A percentile compares a stretch with the other conserved stretches of the same genome.
These are phyloP conservation scores for Lentithecium fluviatile DNA, from an alignment of 495 filamentous ascomycete genomes.

Conservation along the genomic window DNA sequence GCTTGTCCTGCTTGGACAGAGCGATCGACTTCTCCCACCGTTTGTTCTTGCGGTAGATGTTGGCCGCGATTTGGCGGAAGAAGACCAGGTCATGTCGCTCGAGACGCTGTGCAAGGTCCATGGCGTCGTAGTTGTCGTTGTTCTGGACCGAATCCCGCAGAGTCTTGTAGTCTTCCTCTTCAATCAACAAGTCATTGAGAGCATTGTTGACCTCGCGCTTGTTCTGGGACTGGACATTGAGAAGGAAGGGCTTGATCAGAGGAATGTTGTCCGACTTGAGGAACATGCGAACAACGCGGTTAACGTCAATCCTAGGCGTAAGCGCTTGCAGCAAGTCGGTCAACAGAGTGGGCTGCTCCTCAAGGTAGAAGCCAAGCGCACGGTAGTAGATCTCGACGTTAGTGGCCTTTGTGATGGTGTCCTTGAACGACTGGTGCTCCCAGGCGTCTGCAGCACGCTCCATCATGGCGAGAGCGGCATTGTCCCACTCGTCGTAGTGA, in stretches of 20 bases:
- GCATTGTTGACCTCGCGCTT: constrained; percentile 97
- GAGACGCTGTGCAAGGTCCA: constrained; percentile 89
- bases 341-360: constrained; percentile 91
- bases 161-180: constrained; percentile 99
- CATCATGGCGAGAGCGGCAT: constrained; percentile 98
- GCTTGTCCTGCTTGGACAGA: constrained; percentile 97
- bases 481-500: constrained; percentile 99
- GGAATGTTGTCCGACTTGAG: constrained; percentile 97
- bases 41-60: constrained; percentile 99
- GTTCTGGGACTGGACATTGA: constrained; percentile 96
- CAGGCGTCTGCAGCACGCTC: constrained; percentile 96
- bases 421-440: constrained; percentile 99
- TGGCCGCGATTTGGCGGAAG: constrained; percentile 98
- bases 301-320: constrained; percentile 93
- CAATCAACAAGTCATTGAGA: constrained; percentile 96
- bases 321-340: constrained; percentile 92
- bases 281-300: constrained; percentile 97
- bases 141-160: constrained; percentile 96
- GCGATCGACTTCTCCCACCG: constrained; percentile 99
- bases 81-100: constrained; percentile 98
- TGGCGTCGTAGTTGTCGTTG: constrained; percentile 97
- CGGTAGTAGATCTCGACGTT: constrained; percentile 99
- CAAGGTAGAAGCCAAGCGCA: constrained; percentile 94
- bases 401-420: constrained; percentile 95
- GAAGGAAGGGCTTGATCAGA: constrained; percentile 97